A percentile compares a stretch with the other conserved stretches of the same genome.
phyloP scores from a whole-genome alignment of 2,329 filamentous ascomycete genomes.

The Monilinia aucupariae region DNA sequence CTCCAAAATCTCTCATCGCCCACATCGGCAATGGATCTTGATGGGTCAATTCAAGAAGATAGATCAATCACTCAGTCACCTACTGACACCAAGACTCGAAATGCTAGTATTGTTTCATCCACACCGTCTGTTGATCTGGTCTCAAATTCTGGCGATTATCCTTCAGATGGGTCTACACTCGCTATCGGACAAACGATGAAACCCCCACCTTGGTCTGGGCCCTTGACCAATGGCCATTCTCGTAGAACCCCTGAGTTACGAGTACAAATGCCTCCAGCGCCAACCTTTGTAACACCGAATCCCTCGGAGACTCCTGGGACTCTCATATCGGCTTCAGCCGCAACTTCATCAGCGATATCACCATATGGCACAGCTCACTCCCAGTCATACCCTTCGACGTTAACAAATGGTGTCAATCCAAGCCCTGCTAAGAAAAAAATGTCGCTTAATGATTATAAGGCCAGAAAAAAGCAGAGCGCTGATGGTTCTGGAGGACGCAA shows the following conservation, averaged over 20 bases:
- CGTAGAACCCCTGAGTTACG: conserved; percentile 28
- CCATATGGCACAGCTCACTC: conserved; percentile 43
- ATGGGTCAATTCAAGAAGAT: conserved; percentile 22
- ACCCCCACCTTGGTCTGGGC: conserved; percentile 32
- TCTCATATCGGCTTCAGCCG: conserved; percentile 44
- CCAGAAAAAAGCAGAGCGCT: conserved; percentile 40
- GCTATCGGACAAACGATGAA: conserved; percentile 27
- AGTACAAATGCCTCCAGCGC: conserved; percentile 54
- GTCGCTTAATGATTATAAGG: conserved; percentile 61
- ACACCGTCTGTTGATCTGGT: conserved; percentile 27
- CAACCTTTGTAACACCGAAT: conserved; percentile 41
- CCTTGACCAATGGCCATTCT: conserved; percentile 16
- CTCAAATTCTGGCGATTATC: conserved; percentile 25
- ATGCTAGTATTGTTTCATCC: conserved; percentile 29
- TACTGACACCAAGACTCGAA: conserved; percentile 24
- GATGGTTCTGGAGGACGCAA: conserved; percentile 25
- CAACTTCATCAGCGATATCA: conserved; percentile 44
- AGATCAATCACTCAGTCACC: conserved; percentile 23
- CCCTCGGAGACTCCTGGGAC: conserved; percentile 35
- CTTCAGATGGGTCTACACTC: conserved; percentile 29
- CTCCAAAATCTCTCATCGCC: conserved; percentile 22
- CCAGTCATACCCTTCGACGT: conserved; percentile 41
- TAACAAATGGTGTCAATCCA: conserved; percentile 42
- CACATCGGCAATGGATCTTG: conserved; percentile 26
- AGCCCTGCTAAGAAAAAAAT: conserved; percentile 60